These are phyloP conservation scores for Erodium chrysanthum DNA, from an alignment of 441 rosid genomes.

Conservation along the genomic window DNA sequence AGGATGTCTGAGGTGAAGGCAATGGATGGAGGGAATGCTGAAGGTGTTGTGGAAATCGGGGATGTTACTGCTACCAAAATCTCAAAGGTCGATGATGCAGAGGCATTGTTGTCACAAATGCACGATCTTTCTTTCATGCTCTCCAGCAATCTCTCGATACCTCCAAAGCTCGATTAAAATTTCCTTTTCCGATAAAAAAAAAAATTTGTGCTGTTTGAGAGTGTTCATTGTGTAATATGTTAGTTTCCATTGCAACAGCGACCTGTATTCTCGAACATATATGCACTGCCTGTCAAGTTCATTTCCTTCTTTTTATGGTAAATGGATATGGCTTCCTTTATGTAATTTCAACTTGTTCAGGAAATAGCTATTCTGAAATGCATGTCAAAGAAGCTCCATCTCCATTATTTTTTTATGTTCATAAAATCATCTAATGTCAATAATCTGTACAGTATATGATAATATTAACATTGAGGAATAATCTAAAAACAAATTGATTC, in stretches of 20 bases:
- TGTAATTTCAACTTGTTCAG: too few species aligned
- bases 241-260: background rate
- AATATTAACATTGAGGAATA: too few species aligned
- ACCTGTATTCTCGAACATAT: slow-evolving; percentile 3
- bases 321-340: too few species aligned
- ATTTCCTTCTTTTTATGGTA: too few species aligned
- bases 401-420: too few species aligned
- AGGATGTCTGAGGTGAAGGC: slow-evolving; percentile 23
- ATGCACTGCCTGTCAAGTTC: background rate
- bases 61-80: slow-evolving; percentile 20
- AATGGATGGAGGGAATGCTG: slow-evolving; percentile 24
- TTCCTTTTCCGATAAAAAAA: background rate
- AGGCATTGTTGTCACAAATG: slow-evolving; percentile 58
- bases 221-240: slow-evolving; percentile 6
- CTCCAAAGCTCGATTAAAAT: slow-evolving; percentile 19
- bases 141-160: slow-evolving; percentile 46
- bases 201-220: background rate
- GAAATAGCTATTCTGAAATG: too few species aligned
- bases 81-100: slow-evolving; percentile 30
- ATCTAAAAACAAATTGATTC: too few species aligned
- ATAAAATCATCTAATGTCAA: too few species aligned
- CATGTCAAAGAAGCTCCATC: too few species aligned
- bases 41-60: slow-evolving; percentile 23
- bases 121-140: slow-evolving; percentile 86
- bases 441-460: too few species aligned